Conservation (phyloP, 2,329 filamentous ascomycete species). For the Fusarium luffae region DNA sequence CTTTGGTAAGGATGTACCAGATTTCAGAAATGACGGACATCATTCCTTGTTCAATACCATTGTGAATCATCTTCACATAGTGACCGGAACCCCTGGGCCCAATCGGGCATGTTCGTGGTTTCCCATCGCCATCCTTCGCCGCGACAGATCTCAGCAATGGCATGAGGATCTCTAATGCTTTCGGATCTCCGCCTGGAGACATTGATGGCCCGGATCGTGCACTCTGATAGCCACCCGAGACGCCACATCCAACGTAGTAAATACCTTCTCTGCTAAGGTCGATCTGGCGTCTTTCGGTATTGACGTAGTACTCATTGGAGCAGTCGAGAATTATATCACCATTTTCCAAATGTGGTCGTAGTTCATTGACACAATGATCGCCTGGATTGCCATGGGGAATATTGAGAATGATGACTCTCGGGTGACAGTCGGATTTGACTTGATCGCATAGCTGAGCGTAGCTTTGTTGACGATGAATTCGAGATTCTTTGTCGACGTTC, state of each 20-base stretch:
- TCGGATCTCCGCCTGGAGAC: constrained; percentile 6
- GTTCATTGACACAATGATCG: background rate
- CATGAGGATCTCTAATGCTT: constrained; percentile 1
- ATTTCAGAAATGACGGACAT: constrained; percentile 55
- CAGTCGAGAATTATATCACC: constrained; percentile 11
- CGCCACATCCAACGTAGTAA: constrained; percentile 1
- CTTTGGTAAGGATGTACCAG: constrained; percentile 9
- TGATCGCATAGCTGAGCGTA: background rate
- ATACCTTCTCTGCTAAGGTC: background rate
- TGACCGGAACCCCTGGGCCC: constrained; percentile 58
- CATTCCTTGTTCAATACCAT: constrained; percentile 80
- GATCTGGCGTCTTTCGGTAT: background rate
- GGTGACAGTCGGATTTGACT: background rate
- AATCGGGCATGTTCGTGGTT: background rate
- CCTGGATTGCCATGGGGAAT: background rate
- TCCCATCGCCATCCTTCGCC: fast-evolving
- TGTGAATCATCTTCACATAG: constrained; percentile 82
- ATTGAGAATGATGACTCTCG: background rate
- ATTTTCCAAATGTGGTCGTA: background rate
- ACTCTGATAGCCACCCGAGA: constrained; percentile 2
- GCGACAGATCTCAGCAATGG: background rate
- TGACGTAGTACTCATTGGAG: constrained; percentile 8
- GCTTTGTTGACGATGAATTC: background rate
- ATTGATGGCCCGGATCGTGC: background rate
- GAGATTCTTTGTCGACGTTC: background rate